A percentile compares a stretch with the other conserved stretches of the same genome.
phyloP scores from a whole-genome alignment of 768 basidiomycete species.

The Amanita jacksonii region DNA sequence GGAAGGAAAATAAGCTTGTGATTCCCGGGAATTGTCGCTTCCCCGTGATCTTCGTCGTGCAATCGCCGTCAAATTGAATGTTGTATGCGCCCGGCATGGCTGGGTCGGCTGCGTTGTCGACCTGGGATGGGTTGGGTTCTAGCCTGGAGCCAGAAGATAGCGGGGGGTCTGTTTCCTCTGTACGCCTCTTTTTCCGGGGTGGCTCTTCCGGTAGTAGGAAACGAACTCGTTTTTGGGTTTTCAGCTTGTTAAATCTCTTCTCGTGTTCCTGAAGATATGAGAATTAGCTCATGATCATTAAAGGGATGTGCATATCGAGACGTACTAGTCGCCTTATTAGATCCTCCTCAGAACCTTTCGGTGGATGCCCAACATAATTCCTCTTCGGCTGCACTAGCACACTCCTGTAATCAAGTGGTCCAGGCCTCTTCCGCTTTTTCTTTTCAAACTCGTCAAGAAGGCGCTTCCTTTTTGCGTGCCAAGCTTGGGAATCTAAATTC shows the following conservation, averaged over 20 bases:
- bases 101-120: not conserved
- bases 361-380: not conserved
- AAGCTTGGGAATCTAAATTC: not conserved
- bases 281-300: too few relatives aligned
- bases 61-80: not conserved
- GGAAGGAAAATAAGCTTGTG: not conserved
- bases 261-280: not conserved
- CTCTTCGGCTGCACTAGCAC: slow-evolving; percentile 10
- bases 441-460: not conserved
- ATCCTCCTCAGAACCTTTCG: slow-evolving; percentile 11
- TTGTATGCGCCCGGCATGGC: slow-evolving; percentile 5
- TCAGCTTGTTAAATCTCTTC: not conserved
- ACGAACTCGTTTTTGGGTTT: slow-evolving; percentile 1
- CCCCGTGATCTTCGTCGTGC: not conserved
- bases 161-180: not conserved
- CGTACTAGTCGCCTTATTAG: slow-evolving; percentile 8
- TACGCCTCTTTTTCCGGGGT: slow-evolving; percentile 1
- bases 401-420: slow-evolving; percentile 1
- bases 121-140: not conserved
- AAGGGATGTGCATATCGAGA: not conserved
- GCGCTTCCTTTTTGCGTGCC: not conserved
- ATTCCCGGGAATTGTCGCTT: not conserved
- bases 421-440: not conserved
- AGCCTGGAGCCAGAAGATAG: not conserved
- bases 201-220: slow-evolving; percentile 1